phyloP scores from a whole-genome alignment of 1,139 yeast species.

The Diutina sp. region DNA sequence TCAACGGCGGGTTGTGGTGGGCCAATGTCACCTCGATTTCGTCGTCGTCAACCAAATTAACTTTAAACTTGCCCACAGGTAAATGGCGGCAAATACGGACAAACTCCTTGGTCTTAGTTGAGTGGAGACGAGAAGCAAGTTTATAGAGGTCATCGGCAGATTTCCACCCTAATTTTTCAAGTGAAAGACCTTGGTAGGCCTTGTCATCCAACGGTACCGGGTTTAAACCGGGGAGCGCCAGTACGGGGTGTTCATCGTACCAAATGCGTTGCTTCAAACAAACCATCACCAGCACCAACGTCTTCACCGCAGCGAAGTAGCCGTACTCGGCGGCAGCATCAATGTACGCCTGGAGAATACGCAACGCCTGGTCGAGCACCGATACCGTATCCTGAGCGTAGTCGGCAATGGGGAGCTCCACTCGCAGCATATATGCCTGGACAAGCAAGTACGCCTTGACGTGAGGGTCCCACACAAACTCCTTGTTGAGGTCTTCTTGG shows the following conservation, averaged over 20 bases:
- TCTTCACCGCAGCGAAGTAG: constrained; percentile 44
- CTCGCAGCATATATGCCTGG: constrained; percentile 77
- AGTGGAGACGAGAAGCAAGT: constrained; percentile 10
- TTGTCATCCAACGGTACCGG: constrained; percentile 7
- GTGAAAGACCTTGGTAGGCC: not conserved
- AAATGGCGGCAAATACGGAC: constrained; percentile 29
- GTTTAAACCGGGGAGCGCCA: constrained; percentile 59
- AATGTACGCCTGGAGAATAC: constrained; percentile 84
- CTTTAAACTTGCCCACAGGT: constrained; percentile 30
- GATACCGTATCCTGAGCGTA: constrained; percentile 90
- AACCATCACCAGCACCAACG: constrained; percentile 62
- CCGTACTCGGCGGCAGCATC: constrained; percentile 87
- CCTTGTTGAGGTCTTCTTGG: constrained; percentile 50
- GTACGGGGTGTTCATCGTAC: constrained; percentile 67
- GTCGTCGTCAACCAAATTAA: constrained; percentile 19
- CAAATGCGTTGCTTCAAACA: constrained; percentile 82
- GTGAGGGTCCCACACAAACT: constrained; percentile 91
- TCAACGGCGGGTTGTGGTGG: constrained; percentile 43
- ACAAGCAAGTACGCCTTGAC: constrained; percentile 76
- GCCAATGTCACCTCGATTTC: constrained; percentile 30
- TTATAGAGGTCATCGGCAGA: constrained; percentile 21
- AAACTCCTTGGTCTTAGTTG: constrained; percentile 19
- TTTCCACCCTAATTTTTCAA: constrained; percentile 6
- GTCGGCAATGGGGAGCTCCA: constrained; percentile 88
- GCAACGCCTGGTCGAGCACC: constrained; percentile 85